Evolutionary conservation across 2,329 filamentous ascomycete species (phyloP).

Genomic region (Colletotrichum sp.): DNA sequence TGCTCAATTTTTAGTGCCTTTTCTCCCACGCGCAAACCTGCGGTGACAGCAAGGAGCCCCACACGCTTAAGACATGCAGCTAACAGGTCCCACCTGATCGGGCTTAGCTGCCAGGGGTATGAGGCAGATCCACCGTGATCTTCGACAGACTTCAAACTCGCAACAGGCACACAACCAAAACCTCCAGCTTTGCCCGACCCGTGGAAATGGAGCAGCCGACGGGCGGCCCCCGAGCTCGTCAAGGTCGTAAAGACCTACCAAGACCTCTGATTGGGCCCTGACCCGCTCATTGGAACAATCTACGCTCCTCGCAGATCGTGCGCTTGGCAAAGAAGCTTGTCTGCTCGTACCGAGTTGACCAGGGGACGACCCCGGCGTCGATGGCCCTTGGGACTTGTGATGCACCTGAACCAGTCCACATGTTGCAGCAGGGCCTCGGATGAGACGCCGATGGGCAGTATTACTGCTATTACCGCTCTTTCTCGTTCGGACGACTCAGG

Average conservation of each 20-base stretch:
- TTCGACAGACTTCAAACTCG: slow-evolving; percentile 21
- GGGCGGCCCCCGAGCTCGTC: background rate
- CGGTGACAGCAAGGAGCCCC: background rate
- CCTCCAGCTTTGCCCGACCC: background rate
- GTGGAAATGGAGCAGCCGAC: background rate
- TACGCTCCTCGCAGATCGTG: slow-evolving; percentile 4
- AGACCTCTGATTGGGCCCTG: background rate
- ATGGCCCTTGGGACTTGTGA: background rate
- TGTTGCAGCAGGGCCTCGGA: slow-evolving; percentile 13
- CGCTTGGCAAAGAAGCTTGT: slow-evolving; percentile 21
- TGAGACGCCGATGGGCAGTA: slow-evolving; percentile 9
- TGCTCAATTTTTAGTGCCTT: background rate
- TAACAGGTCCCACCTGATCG: background rate
- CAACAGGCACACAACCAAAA: background rate
- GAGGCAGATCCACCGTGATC: slow-evolving; percentile 20
- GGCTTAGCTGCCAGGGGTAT: slow-evolving; percentile 15
- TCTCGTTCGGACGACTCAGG: slow-evolving; percentile 8
- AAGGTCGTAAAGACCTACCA: background rate
- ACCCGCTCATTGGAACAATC: background rate
- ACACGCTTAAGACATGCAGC: background rate
- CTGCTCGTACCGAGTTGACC: background rate
- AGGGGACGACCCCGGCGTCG: background rate
- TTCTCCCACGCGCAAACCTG: background rate
- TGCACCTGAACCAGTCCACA: background rate
- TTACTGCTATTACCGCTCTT: background rate